Evolutionary conservation across 495 filamentous ascomycete species (phyloP).

Genomic region (Viridothelium virens): DNA sequence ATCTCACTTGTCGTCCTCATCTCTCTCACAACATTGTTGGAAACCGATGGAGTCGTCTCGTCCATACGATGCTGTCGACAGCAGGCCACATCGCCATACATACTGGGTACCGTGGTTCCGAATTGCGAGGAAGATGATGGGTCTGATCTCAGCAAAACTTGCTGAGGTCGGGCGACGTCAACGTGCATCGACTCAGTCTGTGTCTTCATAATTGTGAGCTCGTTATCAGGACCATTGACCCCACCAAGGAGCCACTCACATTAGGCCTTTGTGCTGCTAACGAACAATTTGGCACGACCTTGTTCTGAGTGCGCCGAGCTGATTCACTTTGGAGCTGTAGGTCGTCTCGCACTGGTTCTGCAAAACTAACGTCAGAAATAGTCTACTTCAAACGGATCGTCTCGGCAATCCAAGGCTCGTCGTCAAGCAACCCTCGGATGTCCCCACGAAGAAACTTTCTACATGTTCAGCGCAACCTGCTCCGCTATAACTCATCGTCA

Average conservation of each 20-base stretch:
- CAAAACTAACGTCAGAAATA: background rate
- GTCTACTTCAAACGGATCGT: background rate
- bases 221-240: background rate
- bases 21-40: background rate
- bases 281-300: background rate
- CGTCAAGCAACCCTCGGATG: background rate
- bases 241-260: background rate
- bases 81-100: background rate
- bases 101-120: background rate
- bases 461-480: background rate
- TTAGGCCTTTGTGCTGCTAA: background rate
- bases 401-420: background rate
- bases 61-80: background rate
- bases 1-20: background rate
- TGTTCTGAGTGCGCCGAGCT: background rate
- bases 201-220: background rate
- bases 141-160: background rate
- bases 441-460: background rate
- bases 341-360: background rate
- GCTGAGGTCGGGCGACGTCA: background rate
- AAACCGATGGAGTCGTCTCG: background rate
- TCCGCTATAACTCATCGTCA: background rate
- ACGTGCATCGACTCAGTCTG: background rate
- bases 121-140: background rate
- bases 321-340: background rate